Evolutionary conservation across 2,329 filamentous ascomycete species (phyloP), one percentile per base, ranked within the genome.

Genomic region (Aspergillus ibericus): DNA sequence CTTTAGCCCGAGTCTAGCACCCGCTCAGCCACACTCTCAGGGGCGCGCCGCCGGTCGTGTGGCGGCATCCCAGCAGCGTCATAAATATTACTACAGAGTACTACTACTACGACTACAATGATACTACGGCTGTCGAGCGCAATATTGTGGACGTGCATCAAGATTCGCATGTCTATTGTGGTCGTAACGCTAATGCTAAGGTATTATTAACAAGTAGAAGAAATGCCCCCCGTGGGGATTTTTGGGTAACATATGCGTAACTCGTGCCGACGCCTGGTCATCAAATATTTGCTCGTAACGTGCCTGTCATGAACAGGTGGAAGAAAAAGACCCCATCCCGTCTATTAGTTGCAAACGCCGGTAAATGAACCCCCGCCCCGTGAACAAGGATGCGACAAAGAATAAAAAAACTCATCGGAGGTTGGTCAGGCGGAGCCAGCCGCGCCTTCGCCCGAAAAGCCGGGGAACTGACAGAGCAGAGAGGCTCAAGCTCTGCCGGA

Each of bases 261-360:
- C 32, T 61, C 51, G 25, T 60, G 58, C 44, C n/a, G 22, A 51
- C 27, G 40, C 35, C 27, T 40, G 44, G 47, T 57, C 35, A 18
- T 42, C 27, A 47, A 44, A 35, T 22, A 44, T 44, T 59, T 48
- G 48, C 52, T 55, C 54, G 53, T 60, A 50, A 60, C 35, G 50
- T 55, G 34, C 46, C 22, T 42, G 35, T 50, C 47, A 25, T 40
- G 15, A 29, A 42, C 20, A 42, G n/a, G 16, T 9, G 15, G 40
- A 53, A 53, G 36, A 53, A 53, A 34, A n/a, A 53, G 18, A 18
- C 22, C 38, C 59, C 52, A 22, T 48, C 44, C 36, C 60, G 53
- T 67, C 62, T 63, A 64, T 63, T 44, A 44, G 27, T 42, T 53
- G 56, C 44, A 47, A 65, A 66, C 64, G 61, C 63, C 64, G 38